Base-by-base conservation (phyloP, 352 stramenopile species). In the Globisporangium rhizosaccharum region DNA sequence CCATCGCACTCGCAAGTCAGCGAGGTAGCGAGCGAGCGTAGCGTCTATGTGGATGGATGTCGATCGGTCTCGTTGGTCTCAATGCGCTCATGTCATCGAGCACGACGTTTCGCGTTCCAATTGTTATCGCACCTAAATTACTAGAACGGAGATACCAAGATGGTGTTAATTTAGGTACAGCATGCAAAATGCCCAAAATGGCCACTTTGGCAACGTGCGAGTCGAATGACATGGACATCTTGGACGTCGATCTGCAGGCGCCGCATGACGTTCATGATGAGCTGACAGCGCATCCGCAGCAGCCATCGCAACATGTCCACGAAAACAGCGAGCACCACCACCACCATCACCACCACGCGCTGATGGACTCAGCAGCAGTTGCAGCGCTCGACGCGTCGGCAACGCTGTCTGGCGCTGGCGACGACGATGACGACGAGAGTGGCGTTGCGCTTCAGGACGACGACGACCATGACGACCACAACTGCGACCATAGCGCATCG, bases 1-100 rank as follows among this genome's bases (percentile, higher is more conserved):
- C 61, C 79, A 88, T 86, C 28, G n/a, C 23, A 8, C 23, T 33
- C 28, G 28, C 28, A 6, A 30, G 5, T 10, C 50, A 44, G n/a
- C 28, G 41, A 46, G 2, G 14, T 8, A 17, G 41, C 41, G 41
- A 46, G 41, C 18, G 41, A 10, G 41, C 1, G 41, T 46, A 17
- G 37, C 41, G 41, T 44, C 11, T 44, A 10, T 17, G 17, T 10
- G 12, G 5, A 1, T 10, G 12, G 5, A 1, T 10, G 39, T 10
- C 17, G 39, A 17, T 10, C 3, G 17, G 39, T 44, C 11, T 44
- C 11, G 39, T 44, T 7, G 39, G 39, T 44, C 39, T 44, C 39
- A 18, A 10, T 11, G 18, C 15, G 41, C 41, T 46, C 41, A n/a
- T 33, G 28, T 33, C 28, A 23, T 23, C 23, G 23, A 23, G 23